These are phyloP conservation scores for Sisymbrium altissimum DNA, from an alignment of 345 rosid genomes.

Conservation along the genomic window DNA sequence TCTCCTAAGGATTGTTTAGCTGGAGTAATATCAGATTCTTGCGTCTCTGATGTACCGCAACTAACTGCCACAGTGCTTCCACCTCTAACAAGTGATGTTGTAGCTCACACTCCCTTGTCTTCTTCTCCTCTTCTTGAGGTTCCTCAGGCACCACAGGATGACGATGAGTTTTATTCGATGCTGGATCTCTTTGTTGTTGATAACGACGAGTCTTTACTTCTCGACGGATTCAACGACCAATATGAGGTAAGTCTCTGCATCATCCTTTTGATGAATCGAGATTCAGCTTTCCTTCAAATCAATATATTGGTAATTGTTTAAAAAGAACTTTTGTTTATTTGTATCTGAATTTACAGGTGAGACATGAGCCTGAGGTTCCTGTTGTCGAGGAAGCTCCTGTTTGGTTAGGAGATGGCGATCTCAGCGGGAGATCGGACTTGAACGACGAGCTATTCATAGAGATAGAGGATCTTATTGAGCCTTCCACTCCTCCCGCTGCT, in stretches of 20 bases:
- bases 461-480: conserved; percentile 11
- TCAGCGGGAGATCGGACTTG: not conserved
- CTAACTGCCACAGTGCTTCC: conserved; percentile 19
- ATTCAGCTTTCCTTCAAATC: not conserved
- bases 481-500: conserved; percentile 12
- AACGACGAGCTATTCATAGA: conserved; percentile 6
- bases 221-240: conserved; percentile 2
- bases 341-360: conserved; percentile 7
- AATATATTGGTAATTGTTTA: not conserved
- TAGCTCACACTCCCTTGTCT: conserved; percentile 2
- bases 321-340: not conserved
- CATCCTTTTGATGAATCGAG: not conserved
- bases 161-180: conserved; percentile 28
- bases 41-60: conserved; percentile 28
- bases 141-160: conserved; percentile 3
- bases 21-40: conserved; percentile 28
- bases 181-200: conserved; percentile 35
- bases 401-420: conserved; percentile 7
- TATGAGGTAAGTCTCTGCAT: conserved; percentile 28
- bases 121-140: conserved; percentile 9
- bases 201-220: not conserved
- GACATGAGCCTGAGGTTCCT: conserved; percentile 7
- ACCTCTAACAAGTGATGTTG: conserved; percentile 1
- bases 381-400: conserved; percentile 6
- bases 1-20: conserved; percentile 1